Evolutionary conservation across 169 alveolate species (phyloP), one percentile per base, ranked within the genome.

Genomic region (Besnoitia besnoiti): DNA sequence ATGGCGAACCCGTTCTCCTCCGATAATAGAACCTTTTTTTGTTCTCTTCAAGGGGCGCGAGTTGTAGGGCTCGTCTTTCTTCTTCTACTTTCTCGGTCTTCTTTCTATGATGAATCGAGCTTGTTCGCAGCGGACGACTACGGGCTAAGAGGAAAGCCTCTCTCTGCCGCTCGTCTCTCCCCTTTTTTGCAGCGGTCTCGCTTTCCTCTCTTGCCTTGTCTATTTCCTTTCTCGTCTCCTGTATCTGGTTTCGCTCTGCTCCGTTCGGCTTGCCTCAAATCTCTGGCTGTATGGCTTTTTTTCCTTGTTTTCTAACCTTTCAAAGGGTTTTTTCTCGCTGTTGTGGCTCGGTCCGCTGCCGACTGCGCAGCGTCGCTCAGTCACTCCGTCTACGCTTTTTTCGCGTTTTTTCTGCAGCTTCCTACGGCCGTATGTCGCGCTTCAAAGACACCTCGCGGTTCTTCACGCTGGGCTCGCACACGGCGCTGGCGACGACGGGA

Each of bases 391-490:
- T 19, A 8, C 59, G 16, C 59, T 16, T 49, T 49, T 16, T 49
- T 16, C 59, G 24, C 59, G 59, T 49, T 62, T n/a, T 39, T 16
- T n/a, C 51, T 39, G 82, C 87, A 89, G 92, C 79, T 40, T 89
- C 92, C 12, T 89, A 89, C 76, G 92, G 92, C 49, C 85, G 92
- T 12, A 89, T 89, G 92, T n/a, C 79, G 37, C 92, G 92, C 37
- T 89, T 89, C 75, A 77, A 79, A 33, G 92, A 79, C 33, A 49
- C 79, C 33, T 79, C 92, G 40, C 85, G 92, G 39, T 89, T 89
- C 73, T 61, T 89, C 21, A 19, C 62, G 0, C 73, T 89, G 42
- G 73, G 79, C 42, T 24, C 46, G 35, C 51, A 75, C 40, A 89
- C 92, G 47, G 85, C 79, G 8, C 44, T 89, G 14, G 79, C 76